Evolutionary conservation across 805 yeast species (phyloP), one percentile per base, ranked within the genome.

Genomic region (Candida ipomoeae): DNA sequence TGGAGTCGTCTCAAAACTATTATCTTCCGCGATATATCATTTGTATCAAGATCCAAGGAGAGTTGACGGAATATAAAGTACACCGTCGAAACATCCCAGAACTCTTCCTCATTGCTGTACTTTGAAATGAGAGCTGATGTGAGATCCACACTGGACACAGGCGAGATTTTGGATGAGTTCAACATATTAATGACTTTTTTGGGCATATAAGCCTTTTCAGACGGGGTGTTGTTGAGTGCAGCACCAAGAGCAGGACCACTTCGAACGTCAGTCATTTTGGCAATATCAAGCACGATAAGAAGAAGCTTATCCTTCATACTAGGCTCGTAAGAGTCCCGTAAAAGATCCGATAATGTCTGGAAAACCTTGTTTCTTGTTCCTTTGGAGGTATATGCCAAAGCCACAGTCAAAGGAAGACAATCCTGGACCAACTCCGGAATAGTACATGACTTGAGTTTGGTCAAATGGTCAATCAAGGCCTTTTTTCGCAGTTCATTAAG

Each of bases 321-420:
- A 3, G 39, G 36, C 37, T 60, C 63, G 46, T 58, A 67, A 3
- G 42, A 33, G 1, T 56, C 54, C n/a, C 60, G 60, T 21, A 68
- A 56, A 4, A 49, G 18, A 1, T 36, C 10, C 15, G 53, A 36
- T 53, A 59, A 32, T 7, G 37, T 33, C 4, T 55, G 59, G 34
- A 66, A 69, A 0, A 74, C 57, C 5, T 64, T 64, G 46, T 67
- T 62, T 49, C 77, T 59, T 1, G 62, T 45, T 0, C 82, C 81
- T 33, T 61, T 62, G 13, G 61, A 62, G 0, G 78, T 62, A 53
- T 67, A 79, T 0, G 81, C 64, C 18, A 80, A 55, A 0, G 84
- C 73, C 1, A 82, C 63, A 0, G 72, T 56, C n/a, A 66, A 48
- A 0, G 79, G 63, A 6, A 77, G 48, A 29, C 76, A 61, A 10